These are phyloP conservation scores for Hygrophoropsis aurantiaca DNA, from an alignment of 768 basidiomycete species.

Conservation along the genomic window DNA sequence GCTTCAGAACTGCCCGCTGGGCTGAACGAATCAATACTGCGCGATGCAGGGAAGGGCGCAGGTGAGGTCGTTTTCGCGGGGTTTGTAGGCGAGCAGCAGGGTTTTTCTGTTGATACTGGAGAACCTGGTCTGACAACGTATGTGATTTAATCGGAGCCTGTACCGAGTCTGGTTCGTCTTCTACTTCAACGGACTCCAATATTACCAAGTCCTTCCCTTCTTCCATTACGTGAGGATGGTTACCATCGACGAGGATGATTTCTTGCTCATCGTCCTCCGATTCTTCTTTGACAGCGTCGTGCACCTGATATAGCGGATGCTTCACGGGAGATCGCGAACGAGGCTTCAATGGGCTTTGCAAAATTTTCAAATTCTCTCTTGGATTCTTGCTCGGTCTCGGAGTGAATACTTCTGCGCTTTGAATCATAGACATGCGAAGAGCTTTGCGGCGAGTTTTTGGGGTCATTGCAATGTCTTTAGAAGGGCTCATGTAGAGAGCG, in stretches of 20 bases:
- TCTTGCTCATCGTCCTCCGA: slow-evolving; percentile 45
- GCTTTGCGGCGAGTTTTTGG: slow-evolving; percentile 32
- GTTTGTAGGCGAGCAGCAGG: slow-evolving; percentile 8
- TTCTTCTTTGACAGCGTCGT: slow-evolving; percentile 12
- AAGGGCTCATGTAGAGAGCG: slow-evolving; percentile 49
- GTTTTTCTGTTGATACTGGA: slow-evolving; percentile 7
- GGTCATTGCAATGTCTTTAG: slow-evolving; percentile 19
- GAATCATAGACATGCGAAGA: slow-evolving; percentile 74
- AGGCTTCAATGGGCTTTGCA: slow-evolving; percentile 44
- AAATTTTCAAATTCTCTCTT: slow-evolving; percentile 59
- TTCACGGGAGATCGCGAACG: slow-evolving; percentile 15
- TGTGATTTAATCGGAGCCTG: not conserved
- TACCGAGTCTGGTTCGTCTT: slow-evolving; percentile 7
- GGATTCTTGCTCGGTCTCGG: slow-evolving; percentile 62
- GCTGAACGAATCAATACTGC: slow-evolving; percentile 72
- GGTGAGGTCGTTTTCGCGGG: slow-evolving; percentile 25
- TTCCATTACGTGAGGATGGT: slow-evolving; percentile 66
- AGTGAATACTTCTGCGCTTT: slow-evolving; percentile 70
- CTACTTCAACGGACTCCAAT: slow-evolving; percentile 60
- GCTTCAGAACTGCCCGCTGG: slow-evolving; percentile 54
- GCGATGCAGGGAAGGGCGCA: slow-evolving; percentile 57
- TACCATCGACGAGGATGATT: slow-evolving; percentile 63
- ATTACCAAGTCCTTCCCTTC: slow-evolving; percentile 73
- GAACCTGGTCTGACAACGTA: not conserved
- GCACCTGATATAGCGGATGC: slow-evolving; percentile 1